Evolutionary conservation across 805 yeast genomes (phyloP).

Genomic region (Lachancea lanzarotensis): DNA sequence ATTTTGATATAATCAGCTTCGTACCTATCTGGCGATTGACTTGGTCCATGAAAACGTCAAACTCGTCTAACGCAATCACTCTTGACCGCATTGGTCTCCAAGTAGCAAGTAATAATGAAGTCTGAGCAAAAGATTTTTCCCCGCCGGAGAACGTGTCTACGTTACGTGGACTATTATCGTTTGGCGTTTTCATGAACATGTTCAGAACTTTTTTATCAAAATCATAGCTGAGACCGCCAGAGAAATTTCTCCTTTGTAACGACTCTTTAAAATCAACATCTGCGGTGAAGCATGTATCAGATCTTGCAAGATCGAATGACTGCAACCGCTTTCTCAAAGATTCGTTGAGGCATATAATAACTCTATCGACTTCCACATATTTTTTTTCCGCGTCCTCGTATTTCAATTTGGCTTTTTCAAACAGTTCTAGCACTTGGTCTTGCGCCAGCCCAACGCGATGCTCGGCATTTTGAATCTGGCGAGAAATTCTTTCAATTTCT

Average conservation of each 20-base stretch:
- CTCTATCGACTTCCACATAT: slow-evolving; percentile 32
- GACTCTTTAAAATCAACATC: slow-evolving; percentile 53
- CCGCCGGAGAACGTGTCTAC: slow-evolving; percentile 92
- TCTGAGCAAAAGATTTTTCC: slow-evolving; percentile 90
- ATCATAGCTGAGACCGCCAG: slow-evolving; percentile 65
- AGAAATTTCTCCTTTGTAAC: slow-evolving; percentile 59
- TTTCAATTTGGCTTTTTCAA: slow-evolving; percentile 38
- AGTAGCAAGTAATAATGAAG: slow-evolving; percentile 77
- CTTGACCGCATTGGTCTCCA: slow-evolving; percentile 91
- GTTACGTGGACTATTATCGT: slow-evolving; percentile 52
- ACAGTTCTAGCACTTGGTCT: slow-evolving; percentile 47
- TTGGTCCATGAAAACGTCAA: slow-evolving; percentile 96
- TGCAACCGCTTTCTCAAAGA: slow-evolving; percentile 41
- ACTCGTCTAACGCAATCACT: slow-evolving; percentile 88
- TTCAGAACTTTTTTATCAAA: slow-evolving; percentile 44
- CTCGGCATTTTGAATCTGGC: slow-evolving; percentile 47
- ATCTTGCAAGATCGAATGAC: slow-evolving; percentile 37
- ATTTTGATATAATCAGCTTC: slow-evolving; percentile 60
- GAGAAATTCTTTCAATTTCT: slow-evolving; percentile 43
- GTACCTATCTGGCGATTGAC: slow-evolving; percentile 79
- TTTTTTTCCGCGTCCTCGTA: slow-evolving; percentile 39
- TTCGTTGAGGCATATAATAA: slow-evolving; percentile 28
- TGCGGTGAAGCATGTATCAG: slow-evolving; percentile 42
- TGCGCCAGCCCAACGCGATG: slow-evolving; percentile 46
- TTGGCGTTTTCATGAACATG: slow-evolving; percentile 56